A percentile compares a stretch with the other conserved stretches of the same genome.
phyloP scores from a whole-genome alignment of 345 rosid genomes.

The Clausena lansium region DNA sequence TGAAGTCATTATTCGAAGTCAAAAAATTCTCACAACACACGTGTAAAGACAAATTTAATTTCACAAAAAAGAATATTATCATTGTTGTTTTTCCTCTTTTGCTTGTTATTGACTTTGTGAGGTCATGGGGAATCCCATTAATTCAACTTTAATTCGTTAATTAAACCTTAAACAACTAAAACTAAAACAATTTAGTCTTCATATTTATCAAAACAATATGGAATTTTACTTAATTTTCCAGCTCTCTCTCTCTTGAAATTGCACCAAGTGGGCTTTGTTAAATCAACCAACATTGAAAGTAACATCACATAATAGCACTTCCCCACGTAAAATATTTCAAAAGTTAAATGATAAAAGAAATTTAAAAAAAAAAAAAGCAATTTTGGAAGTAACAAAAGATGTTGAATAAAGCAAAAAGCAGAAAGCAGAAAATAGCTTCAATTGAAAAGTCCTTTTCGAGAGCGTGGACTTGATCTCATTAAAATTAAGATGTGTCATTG shows the following conservation, averaged over 20 bases:
- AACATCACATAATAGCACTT: conserved; percentile 14
- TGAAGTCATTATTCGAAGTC: background rate
- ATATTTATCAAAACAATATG: conserved; percentile 19
- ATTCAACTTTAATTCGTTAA: background rate
- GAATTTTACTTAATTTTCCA: conserved; percentile 35
- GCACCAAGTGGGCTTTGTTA: conserved; percentile 18
- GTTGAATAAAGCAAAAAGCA: background rate
- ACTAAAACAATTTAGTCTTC: background rate
- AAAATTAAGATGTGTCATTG: conserved; percentile 28
- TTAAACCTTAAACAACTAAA: background rate
- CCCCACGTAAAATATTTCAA: background rate
- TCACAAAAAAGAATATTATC: background rate
- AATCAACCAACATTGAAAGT: conserved; percentile 2
- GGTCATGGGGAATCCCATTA: conserved; percentile 1
- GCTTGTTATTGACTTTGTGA: conserved; percentile 11
- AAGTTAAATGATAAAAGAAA: background rate
- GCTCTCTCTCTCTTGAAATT: conserved; percentile 1
- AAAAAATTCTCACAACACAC: background rate
- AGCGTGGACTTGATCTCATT: conserved; percentile 18
- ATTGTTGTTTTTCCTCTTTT: background rate
- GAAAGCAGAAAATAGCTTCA: background rate
- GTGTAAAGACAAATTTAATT: conserved; percentile 9
- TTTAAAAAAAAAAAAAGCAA: background rate
- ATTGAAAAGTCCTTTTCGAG: conserved; percentile 17
- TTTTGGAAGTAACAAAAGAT: background rate